phyloP scores from a whole-genome alignment of 331 rosid genomes.

The Arachis monticola region DNA sequence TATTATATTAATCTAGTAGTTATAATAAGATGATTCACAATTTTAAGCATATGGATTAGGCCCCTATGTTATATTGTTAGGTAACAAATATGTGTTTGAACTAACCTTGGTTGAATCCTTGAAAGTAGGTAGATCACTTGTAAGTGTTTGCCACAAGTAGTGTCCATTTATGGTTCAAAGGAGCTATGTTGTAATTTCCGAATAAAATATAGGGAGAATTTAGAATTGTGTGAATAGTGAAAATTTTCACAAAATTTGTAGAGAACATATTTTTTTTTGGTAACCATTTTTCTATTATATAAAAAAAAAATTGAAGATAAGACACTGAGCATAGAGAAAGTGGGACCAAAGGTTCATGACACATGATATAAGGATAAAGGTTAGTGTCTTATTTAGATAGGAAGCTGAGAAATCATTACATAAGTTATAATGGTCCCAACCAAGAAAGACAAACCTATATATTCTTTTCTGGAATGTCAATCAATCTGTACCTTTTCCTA shows the following conservation, averaged over 20 bases:
- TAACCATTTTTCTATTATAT: too few species aligned
- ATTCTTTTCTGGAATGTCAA: neutral
- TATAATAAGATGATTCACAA: neutral
- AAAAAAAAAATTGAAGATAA: neutral
- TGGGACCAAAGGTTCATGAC: constrained; percentile 25
- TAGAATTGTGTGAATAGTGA: too few species aligned
- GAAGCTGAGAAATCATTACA: constrained; percentile 44
- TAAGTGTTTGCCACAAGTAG: neutral
- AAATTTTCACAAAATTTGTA: too few species aligned
- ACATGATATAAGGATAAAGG: constrained; percentile 33
- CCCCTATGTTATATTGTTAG: neutral
- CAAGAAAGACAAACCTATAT: constrained; percentile 21
- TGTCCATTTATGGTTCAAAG: neutral
- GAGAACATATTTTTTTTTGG: too few species aligned
- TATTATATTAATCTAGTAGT: too few species aligned
- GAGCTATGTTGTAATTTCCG: neutral
- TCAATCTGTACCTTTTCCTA: neutral
- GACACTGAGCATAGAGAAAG: neutral
- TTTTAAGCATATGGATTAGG: neutral
- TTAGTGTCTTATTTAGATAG: constrained; percentile 39
- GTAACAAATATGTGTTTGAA: constrained; percentile 49
- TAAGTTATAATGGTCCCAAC: constrained; percentile 19
- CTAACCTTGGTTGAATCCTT: constrained; percentile 36
- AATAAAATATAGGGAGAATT: neutral
- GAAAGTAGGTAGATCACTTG: constrained; percentile 40